phyloP scores from a whole-genome alignment of 2,329 filamentous ascomycete genomes.

The Sphaerulina musiva region DNA sequence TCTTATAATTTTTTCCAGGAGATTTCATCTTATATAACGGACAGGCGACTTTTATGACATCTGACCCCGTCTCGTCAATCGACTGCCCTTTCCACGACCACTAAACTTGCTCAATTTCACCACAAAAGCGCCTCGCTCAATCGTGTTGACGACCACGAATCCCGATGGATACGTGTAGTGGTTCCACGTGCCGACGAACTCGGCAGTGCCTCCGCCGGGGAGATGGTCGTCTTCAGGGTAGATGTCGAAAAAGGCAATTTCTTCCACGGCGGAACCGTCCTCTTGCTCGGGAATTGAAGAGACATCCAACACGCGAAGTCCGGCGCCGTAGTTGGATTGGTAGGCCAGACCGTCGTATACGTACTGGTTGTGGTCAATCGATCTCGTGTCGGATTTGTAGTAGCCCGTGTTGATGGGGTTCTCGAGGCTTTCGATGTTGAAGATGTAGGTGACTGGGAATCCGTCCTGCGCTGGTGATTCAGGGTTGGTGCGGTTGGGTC shows the following conservation, averaged over 20 bases:
- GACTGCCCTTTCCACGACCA: constrained; percentile 12
- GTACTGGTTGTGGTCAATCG: constrained; percentile 42
- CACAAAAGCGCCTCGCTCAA: constrained; percentile 47
- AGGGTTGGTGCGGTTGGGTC: constrained; percentile 30
- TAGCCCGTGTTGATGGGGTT: constrained; percentile 38
- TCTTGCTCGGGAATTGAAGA: constrained; percentile 38
- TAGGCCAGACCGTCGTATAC: constrained; percentile 35
- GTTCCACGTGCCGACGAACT: constrained; percentile 26
- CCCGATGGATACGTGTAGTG: constrained; percentile 48
- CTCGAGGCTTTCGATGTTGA: constrained; percentile 43
- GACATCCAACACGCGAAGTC: constrained; percentile 34
- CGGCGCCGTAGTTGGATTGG: constrained; percentile 36
- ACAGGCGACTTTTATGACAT: background rate
- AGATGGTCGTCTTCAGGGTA: constrained; percentile 46
- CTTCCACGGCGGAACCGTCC: constrained; percentile 42
- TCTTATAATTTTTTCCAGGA: too few species aligned
- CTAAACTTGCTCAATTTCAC: constrained; percentile 35
- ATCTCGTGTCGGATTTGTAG: constrained; percentile 34
- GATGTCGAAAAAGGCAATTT: constrained; percentile 48
- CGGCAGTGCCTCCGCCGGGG: constrained; percentile 11
- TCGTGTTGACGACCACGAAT: constrained; percentile 48
- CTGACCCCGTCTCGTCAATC: constrained; percentile 7
- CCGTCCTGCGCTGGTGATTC: constrained; percentile 33
- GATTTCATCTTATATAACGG: background rate
- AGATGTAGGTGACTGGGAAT: constrained; percentile 48